Percentiles rank a stretch among this genome's conserved stretches.
These are phyloP conservation scores for Bipolaris gigantea DNA, from an alignment of 2,329 filamentous ascomycete genomes.

Conservation along the genomic window DNA sequence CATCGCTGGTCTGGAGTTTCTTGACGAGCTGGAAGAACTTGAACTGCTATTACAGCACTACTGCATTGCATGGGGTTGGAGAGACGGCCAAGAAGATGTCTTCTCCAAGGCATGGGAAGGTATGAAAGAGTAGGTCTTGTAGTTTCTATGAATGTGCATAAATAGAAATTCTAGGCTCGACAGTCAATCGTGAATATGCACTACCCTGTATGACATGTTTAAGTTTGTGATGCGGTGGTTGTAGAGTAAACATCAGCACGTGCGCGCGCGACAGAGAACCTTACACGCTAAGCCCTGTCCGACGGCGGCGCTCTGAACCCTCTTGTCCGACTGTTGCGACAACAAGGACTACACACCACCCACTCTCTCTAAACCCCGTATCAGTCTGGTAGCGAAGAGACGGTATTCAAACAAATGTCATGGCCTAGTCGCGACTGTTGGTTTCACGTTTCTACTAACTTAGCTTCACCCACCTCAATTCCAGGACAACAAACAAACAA, in stretches of 20 bases:
- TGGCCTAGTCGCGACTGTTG: neutral
- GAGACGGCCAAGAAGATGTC: conserved; percentile 49
- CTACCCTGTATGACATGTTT: neutral
- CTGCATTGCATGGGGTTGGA: conserved; percentile 85
- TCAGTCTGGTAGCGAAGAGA: neutral
- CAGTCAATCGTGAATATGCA: neutral
- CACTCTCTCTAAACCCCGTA: neutral
- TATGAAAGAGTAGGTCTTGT: conserved; percentile 21
- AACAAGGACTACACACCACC: conserved; percentile 4
- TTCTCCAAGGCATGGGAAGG: conserved; percentile 41
- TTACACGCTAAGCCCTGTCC: conserved; percentile 18
- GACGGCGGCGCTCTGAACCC: conserved; percentile 15
- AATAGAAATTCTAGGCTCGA: neutral
- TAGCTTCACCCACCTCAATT: neutral
- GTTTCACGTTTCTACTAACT: neutral
- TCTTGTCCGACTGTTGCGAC: conserved; percentile 11
- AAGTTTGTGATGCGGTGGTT: neutral
- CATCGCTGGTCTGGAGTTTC: conserved; percentile 76
- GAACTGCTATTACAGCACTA: conserved; percentile 85
- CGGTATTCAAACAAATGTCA: neutral
- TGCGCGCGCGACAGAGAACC: conserved; percentile 7
- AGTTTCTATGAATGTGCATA: neutral
- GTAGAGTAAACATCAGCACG: neutral
- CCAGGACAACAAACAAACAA: conserved; percentile 10
- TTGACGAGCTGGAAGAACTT: conserved; percentile 97